Percentiles rank a stretch among this genome's conserved stretches.
These are phyloP conservation scores for Heliamphora pulchella DNA, from an alignment of 179 eudicot genomes.

Conservation along the genomic window DNA sequence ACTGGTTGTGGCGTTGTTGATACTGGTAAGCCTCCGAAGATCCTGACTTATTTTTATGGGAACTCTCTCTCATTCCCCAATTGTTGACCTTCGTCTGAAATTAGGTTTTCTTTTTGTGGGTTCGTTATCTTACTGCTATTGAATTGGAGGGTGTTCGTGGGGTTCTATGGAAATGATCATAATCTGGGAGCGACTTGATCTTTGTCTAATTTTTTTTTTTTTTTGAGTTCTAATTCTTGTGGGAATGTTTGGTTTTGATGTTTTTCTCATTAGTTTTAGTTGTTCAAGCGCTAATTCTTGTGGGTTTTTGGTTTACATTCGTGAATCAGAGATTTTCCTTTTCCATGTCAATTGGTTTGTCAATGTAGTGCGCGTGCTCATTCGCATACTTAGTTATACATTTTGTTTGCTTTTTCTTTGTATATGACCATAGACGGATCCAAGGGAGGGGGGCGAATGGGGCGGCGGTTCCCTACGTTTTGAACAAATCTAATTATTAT, in stretches of 20 bases:
- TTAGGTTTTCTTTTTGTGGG: not conserved
- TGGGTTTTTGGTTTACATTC: not conserved
- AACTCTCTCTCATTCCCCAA: not conserved
- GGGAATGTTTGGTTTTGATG: not conserved
- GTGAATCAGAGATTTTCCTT: not conserved
- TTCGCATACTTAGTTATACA: not conserved
- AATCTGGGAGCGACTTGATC: not conserved
- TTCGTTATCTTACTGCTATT: not conserved
- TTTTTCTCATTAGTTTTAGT: not conserved
- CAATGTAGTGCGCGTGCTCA: no score
- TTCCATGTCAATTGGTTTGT: not conserved
- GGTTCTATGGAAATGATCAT: not conserved
- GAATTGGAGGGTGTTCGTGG: not conserved
- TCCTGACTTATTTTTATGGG: not conserved
- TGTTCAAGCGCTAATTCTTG: not conserved
- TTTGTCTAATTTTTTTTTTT: not conserved
- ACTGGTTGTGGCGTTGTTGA: not conserved
- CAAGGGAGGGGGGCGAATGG: no score
- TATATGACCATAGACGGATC: no score
- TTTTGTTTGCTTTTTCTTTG: not conserved
- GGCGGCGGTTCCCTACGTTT: no score
- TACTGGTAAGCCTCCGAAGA: slow-evolving; percentile 1
- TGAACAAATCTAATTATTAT: no score
- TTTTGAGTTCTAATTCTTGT: not conserved
- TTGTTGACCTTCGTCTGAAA: slow-evolving; percentile 8